Conservation (phyloP, 2,329 filamentous ascomycete genomes). For the Aspergillus phoenicis region DNA sequence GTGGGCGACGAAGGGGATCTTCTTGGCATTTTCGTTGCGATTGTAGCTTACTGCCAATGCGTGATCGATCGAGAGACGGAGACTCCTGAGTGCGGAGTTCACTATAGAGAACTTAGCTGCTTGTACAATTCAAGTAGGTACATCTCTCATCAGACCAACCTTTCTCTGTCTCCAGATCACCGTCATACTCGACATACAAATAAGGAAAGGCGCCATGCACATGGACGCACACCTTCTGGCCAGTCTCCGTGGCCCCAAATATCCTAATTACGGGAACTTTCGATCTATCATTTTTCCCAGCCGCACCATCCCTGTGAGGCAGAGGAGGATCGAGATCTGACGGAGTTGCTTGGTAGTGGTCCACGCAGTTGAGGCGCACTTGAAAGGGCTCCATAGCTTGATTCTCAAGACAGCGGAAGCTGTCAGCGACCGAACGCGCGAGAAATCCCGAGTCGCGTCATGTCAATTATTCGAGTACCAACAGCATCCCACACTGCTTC, state of each 20-base stretch:
- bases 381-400: slow-evolving; percentile 73
- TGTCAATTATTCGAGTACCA: slow-evolving; percentile 4
- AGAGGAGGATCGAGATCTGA: slow-evolving; percentile 80
- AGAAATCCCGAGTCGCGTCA: slow-evolving; percentile 7
- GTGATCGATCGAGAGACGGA: slow-evolving; percentile 88
- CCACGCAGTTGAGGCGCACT: slow-evolving; percentile 91
- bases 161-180: slow-evolving; percentile 65
- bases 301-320: slow-evolving; percentile 63
- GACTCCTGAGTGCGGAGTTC: slow-evolving; percentile 70
- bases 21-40: slow-evolving; percentile 69
- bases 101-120: slow-evolving; percentile 53
- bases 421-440: slow-evolving; percentile 30
- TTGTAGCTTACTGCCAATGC: slow-evolving; percentile 84
- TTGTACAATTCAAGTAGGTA: not conserved
- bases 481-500: slow-evolving; percentile 5
- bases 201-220: slow-evolving; percentile 96
- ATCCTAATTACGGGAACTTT: slow-evolving; percentile 84
- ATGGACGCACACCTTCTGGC: slow-evolving; percentile 94
- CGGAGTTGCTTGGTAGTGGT: slow-evolving; percentile 83
- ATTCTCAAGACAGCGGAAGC: slow-evolving; percentile 21
- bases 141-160: slow-evolving; percentile 55
- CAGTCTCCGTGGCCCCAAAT: slow-evolving; percentile 90
- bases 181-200: slow-evolving; percentile 84
- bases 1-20: slow-evolving; percentile 77
- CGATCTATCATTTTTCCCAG: slow-evolving; percentile 64